Conservation (phyloP, 495 filamentous ascomycete species). For the Acidiella bohemica region DNA sequence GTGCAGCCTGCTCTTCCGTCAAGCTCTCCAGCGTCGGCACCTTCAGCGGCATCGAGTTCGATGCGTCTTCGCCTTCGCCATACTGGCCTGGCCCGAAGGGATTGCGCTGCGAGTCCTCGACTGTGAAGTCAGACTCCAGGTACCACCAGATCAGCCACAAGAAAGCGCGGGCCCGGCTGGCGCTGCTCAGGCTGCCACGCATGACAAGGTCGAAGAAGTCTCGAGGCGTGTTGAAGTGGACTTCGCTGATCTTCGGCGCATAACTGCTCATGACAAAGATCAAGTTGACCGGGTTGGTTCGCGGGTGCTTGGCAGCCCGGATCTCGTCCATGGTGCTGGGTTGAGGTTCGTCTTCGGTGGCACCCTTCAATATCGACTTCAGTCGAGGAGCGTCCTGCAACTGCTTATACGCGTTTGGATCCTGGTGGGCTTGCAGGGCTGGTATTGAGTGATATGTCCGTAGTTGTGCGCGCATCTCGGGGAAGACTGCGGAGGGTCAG, state of each 20-base stretch:
- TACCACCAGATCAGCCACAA: constrained; percentile 99
- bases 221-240: constrained; percentile 70
- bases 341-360: constrained; percentile 82
- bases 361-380: constrained; percentile 95
- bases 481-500: constrained; percentile 57
- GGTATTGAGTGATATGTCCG: constrained; percentile 98
- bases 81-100: constrained; percentile 72
- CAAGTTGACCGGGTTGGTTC: constrained; percentile 93
- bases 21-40: constrained; percentile 69
- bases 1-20: constrained; percentile 58
- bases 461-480: constrained; percentile 96
- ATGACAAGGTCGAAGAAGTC: constrained; percentile 97
- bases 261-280: constrained; percentile 90
- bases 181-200: constrained; percentile 68
- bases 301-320: constrained; percentile 49
- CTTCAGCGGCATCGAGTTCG: constrained; percentile 56
- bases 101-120: constrained; percentile 70
- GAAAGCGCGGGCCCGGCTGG: constrained; percentile 75
- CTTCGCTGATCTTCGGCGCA: constrained; percentile 79
- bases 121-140: constrained; percentile 85
- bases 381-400: constrained; percentile 90
- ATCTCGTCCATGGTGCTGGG: constrained; percentile 77
- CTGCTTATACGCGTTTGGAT: constrained; percentile 93
- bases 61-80: constrained; percentile 39
- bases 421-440: constrained; percentile 84